A percentile compares a stretch with the other conserved stretches of the same genome.
These are phyloP conservation scores for Hygrophila difformis DNA, from an alignment of 257 asterid genomes.

Conservation along the genomic window DNA sequence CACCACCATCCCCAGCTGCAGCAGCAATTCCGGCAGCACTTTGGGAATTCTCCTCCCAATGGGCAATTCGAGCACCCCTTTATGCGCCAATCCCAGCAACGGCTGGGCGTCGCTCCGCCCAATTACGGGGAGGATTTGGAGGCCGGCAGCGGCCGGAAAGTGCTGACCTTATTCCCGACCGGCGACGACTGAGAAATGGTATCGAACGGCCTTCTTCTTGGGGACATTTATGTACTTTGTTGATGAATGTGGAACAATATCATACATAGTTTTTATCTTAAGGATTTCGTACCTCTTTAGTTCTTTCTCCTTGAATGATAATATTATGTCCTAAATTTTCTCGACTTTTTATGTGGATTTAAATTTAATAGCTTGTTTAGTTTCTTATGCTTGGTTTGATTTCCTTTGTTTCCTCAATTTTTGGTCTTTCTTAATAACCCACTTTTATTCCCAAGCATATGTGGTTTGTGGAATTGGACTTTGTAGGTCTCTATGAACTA, in stretches of 20 bases:
- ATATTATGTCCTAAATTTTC: too few species aligned
- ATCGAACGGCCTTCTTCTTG: conserved; percentile 6
- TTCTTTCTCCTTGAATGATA: too few species aligned
- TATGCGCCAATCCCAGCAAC: conserved; percentile 40
- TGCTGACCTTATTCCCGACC: conserved; percentile 74
- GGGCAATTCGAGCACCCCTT: conserved; percentile 40
- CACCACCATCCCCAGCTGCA: conserved; percentile 21
- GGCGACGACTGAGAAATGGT: conserved; percentile 42
- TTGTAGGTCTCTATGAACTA: too few species aligned
- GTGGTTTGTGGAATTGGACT: too few species aligned
- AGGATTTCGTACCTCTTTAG: too few species aligned
- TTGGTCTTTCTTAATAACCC: too few species aligned
- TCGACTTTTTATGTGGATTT: too few species aligned
- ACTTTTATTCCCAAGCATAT: too few species aligned
- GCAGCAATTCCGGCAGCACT: conserved; percentile 31
- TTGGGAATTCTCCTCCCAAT: conserved; percentile 24
- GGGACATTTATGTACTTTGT: conserved; percentile 17
- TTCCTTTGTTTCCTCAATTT: too few species aligned
- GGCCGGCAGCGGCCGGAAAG: conserved; percentile 52
- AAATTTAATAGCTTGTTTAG: too few species aligned
- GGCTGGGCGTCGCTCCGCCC: conserved; percentile 17
- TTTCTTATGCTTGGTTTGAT: too few species aligned
- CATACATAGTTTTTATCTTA: too few species aligned
- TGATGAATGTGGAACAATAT: background rate
- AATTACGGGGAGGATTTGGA: conserved; percentile 55